These are phyloP conservation scores for Aureobasidium sp. DNA, from an alignment of 2,329 filamentous ascomycete species.

Conservation along the genomic window DNA sequence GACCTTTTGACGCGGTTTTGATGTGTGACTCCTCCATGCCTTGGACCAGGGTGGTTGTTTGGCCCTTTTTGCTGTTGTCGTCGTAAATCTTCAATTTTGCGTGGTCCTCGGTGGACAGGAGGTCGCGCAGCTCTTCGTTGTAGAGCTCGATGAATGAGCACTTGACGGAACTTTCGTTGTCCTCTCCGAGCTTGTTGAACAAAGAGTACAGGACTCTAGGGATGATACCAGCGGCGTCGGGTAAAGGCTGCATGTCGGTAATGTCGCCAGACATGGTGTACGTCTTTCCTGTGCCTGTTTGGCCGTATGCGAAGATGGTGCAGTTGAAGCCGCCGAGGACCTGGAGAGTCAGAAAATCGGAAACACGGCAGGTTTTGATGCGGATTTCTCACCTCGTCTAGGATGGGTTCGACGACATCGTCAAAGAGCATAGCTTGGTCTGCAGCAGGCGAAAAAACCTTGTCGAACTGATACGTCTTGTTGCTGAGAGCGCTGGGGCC, in stretches of 20 bases:
- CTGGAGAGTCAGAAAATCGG: constrained; percentile 35
- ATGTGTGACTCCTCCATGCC: constrained; percentile 98
- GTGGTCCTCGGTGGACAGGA: constrained; percentile 72
- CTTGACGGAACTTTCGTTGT: constrained; percentile 81
- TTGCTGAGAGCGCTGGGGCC: constrained; percentile 87
- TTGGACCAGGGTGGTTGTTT: constrained; percentile 78
- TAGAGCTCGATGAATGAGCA: constrained; percentile 98
- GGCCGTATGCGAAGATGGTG: constrained; percentile 96
- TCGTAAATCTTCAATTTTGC: constrained; percentile 93
- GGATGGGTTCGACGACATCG: constrained; percentile 83
- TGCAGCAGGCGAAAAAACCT: constrained; percentile 89
- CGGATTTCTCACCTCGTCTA: constrained; percentile 64
- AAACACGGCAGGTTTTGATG: background rate
- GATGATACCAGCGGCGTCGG: constrained; percentile 90
- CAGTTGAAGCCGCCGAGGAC: constrained; percentile 94
- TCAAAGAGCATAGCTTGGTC: constrained; percentile 93
- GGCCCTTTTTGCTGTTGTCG: constrained; percentile 77
- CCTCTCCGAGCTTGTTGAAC: constrained; percentile 73
- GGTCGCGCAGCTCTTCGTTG: constrained; percentile 90
- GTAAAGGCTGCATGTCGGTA: constrained; percentile 78
- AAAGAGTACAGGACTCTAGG: constrained; percentile 80
- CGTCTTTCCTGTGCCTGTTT: constrained; percentile 96
- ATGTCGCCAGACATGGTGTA: constrained; percentile 99
- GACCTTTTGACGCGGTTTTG: constrained; percentile 71
- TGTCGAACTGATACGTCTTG: constrained; percentile 94